Conservation (phyloP, 2,329 filamentous ascomycete genomes). For the Ilyonectria mors-panacis region DNA sequence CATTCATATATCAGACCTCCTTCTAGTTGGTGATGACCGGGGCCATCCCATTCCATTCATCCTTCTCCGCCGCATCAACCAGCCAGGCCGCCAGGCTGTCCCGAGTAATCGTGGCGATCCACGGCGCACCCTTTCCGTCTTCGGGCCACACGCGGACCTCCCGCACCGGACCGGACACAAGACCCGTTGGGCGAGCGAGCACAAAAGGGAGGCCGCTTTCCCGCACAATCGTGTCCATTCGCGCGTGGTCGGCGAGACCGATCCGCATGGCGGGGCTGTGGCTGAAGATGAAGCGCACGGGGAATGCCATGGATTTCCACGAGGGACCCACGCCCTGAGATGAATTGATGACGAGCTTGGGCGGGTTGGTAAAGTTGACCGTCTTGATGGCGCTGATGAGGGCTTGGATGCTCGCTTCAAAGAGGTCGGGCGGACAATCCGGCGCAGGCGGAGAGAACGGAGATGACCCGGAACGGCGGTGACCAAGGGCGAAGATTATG, state of each 20-base stretch:
- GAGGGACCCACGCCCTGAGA: constrained; percentile 65
- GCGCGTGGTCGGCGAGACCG: constrained; percentile 63
- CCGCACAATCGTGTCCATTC: constrained; percentile 60
- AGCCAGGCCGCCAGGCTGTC: constrained; percentile 62
- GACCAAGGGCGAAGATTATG: constrained; percentile 65
- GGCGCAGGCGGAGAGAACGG: constrained; percentile 60
- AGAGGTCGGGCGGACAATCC: constrained; percentile 60
- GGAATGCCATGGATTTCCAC: constrained; percentile 56
- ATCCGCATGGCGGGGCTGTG: constrained; percentile 61
- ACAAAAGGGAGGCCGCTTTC: constrained; percentile 52
- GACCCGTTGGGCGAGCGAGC: constrained; percentile 60
- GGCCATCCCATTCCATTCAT: constrained; percentile 58
- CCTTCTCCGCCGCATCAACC: constrained; percentile 58
- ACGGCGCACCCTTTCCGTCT: constrained; percentile 57
- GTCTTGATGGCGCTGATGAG: constrained; percentile 55
- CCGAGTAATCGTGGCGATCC: constrained; percentile 56
- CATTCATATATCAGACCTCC: too few relatives aligned
- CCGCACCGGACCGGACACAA: constrained; percentile 56
- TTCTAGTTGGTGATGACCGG: constrained; percentile 63
- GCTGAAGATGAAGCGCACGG: constrained; percentile 61
- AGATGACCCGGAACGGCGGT: constrained; percentile 60
- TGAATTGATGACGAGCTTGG: constrained; percentile 65
- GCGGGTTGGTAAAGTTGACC: constrained; percentile 53
- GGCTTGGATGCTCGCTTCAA: constrained; percentile 50
- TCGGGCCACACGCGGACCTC: constrained; percentile 58